phyloP scores from a whole-genome alignment of 305 asterid genomes.

The Andrographis paniculata region DNA sequence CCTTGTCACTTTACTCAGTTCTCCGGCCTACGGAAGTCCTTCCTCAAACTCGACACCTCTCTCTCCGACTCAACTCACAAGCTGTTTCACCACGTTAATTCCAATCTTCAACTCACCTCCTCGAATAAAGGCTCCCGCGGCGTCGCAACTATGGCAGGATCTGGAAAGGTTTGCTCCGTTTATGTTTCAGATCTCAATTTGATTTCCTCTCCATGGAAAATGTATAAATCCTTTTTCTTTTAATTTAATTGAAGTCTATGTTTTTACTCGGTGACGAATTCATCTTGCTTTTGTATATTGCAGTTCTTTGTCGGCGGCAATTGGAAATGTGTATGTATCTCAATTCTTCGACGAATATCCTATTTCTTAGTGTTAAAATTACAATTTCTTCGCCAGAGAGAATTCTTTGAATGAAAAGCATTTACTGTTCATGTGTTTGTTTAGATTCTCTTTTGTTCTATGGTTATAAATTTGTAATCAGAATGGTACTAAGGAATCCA shows the following conservation, averaged over 20 bases:
- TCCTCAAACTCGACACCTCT: conserved; percentile 33
- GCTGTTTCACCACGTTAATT: conserved; percentile 30
- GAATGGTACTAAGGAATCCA: conserved; percentile 93
- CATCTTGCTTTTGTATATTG: conserved; percentile 25
- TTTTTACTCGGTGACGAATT: too few relatives aligned
- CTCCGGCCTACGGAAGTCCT: conserved; percentile 50
- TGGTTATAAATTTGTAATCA: conserved; percentile 14
- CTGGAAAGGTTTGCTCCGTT: conserved; percentile 44
- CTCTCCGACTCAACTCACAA: conserved; percentile 27
- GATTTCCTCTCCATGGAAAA: not conserved
- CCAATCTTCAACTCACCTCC: conserved; percentile 32
- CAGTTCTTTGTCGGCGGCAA: conserved; percentile 88
- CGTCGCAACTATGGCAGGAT: conserved; percentile 58
- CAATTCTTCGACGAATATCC: not conserved
- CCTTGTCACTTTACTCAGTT: conserved; percentile 28
- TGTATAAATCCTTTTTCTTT: too few relatives aligned
- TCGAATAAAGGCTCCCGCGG: conserved; percentile 30
- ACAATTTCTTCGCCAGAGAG: too few relatives aligned
- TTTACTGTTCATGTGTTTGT: conserved; percentile 11
- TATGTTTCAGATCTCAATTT: not conserved
- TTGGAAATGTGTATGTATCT: conserved; percentile 75
- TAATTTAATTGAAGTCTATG: not conserved
- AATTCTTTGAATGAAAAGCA: conserved; percentile 1
- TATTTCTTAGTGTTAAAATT: too few relatives aligned
- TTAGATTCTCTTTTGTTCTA: conserved; percentile 6